Evolutionary conservation across 257 asterid species (phyloP), one percentile per base, ranked within the genome.

Genomic region (Solanum corneliomulleri): DNA sequence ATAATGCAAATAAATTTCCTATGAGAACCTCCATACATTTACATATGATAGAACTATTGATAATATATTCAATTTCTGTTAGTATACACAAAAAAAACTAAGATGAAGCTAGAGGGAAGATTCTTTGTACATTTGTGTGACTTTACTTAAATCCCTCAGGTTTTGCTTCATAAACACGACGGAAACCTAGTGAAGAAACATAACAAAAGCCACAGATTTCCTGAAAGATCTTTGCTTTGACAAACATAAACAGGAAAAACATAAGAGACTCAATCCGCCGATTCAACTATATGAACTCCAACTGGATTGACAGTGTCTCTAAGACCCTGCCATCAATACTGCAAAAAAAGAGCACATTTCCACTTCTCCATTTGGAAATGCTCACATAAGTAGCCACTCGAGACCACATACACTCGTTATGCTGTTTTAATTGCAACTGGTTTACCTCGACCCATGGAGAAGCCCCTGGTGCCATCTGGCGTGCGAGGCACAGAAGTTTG

Each of bases 391-490:
- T 78, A 45, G n/a, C 84, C 84, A 78, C 27, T 6, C 20, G 23
- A 76, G 58, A 76, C 83, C 42, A 78, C 64, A 25, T 42, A 29
- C 39, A 29, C 29, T 31, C 45, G 1, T 89, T 91, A 91, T 83
- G 90, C 90, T 42, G 86, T 89, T 85, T 85, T 90, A 21, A 91
- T 86, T 58, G 93, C 93, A 39, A 92, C 87, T 39, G 95, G 91
- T 91, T 95, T 96, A 86, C 99, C 99, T 83, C 99, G 93, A 58
- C 99, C 99, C 97, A 95, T 87, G 6, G 97, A 94, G 92, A 96
- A 96, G 60, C 99, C 99, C 89, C 90, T 92, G 35, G 98, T 96
- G 27, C 99, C 99, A 88, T 96, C 99, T 4, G 99, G 98, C 98
- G 94, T 95, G 69, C 98, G 97, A 74, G 99, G 99, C 70, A 91